Conservation (phyloP, 495 filamentous ascomycete species). For the Neurospora sp. region DNA sequence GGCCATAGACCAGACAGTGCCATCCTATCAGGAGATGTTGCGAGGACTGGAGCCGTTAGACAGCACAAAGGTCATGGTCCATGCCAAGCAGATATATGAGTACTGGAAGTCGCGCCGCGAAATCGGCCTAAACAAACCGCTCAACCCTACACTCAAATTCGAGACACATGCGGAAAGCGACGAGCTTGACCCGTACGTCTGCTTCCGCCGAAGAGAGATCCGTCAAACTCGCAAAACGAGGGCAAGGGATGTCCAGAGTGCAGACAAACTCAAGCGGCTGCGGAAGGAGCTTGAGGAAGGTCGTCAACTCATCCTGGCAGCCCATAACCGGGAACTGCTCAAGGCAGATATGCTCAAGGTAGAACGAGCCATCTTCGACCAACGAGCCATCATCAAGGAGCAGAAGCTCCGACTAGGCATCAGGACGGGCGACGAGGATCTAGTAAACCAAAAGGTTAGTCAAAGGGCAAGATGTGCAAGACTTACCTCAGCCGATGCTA, state of each 20-base stretch:
- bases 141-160: constrained; percentile 77
- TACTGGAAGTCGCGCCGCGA: constrained; percentile 76
- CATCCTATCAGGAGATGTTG: constrained; percentile 72
- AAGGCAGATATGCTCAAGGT: constrained; percentile 65
- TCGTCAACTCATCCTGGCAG: constrained; percentile 64
- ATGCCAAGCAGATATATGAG: constrained; percentile 80
- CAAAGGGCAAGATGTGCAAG: neutral
- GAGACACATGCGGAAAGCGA: constrained; percentile 89
- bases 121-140: constrained; percentile 50
- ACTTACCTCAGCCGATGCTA: constrained; percentile 25
- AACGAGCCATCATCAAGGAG: constrained; percentile 69
- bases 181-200: constrained; percentile 94
- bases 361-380: constrained; percentile 68
- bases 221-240: constrained; percentile 91
- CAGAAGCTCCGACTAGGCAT: constrained; percentile 80
- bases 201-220: constrained; percentile 92
- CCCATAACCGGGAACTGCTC: constrained; percentile 66
- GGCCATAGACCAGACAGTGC: constrained; percentile 74
- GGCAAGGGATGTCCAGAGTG: constrained; percentile 83
- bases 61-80: constrained; percentile 49
- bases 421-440: constrained; percentile 88
- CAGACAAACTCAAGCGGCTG: constrained; percentile 85
- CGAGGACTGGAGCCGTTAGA: constrained; percentile 64
- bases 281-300: constrained; percentile 88
- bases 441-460: constrained; percentile 84